These are phyloP conservation scores for Amaranthus hypochondriacus DNA, from an alignment of 148 eudicot species.

Conservation along the genomic window DNA sequence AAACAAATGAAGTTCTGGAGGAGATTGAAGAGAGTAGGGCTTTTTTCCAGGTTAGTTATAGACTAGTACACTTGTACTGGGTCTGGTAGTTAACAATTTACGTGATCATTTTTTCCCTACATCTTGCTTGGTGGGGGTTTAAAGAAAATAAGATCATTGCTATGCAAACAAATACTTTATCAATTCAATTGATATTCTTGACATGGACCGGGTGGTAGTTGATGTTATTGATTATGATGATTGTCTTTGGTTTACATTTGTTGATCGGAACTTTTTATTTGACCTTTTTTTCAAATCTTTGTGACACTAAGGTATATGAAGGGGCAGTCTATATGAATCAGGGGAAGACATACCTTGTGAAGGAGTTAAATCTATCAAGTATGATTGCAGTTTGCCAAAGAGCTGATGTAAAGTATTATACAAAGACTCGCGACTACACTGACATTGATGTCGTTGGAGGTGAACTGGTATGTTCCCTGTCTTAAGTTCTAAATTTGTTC, in stretches of 20 bases:
- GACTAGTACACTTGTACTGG: too few relatives aligned
- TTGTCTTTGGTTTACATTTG: conserved; percentile 5
- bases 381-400: conserved; percentile 78
- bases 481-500: background rate
- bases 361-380: conserved; percentile 53
- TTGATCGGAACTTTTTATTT: background rate
- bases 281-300: conserved; percentile 3
- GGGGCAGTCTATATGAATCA: conserved; percentile 97
- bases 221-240: conserved; percentile 15
- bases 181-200: background rate
- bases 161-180: background rate
- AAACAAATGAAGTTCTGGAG: conserved; percentile 73
- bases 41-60: conserved; percentile 75
- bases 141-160: background rate
- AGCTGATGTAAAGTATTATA: conserved; percentile 86
- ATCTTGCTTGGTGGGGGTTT: background rate
- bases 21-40: conserved; percentile 98
- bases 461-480: conserved; percentile 49
- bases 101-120: background rate
- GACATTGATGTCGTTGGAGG: conserved; percentile 82
- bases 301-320: conserved; percentile 67
- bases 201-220: background rate
- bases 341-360: conserved; percentile 80
- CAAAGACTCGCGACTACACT: conserved; percentile 89
- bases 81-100: background rate